Base-by-base conservation (phyloP, 257 asterid genomes). In the Lycium barbarum region DNA sequence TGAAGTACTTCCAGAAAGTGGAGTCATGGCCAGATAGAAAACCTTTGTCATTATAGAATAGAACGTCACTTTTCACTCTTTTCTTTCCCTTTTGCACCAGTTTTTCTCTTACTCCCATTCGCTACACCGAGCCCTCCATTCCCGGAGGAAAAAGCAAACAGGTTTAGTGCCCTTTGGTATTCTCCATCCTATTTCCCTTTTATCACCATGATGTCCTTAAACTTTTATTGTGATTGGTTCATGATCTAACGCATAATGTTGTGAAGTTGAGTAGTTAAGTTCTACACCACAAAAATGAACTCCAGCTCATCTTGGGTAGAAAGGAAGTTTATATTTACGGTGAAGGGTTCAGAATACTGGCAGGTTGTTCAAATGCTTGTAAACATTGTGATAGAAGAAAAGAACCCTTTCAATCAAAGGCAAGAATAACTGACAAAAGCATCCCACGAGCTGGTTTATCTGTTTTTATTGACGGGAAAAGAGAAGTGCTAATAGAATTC, bases 11-110 rank as follows among this genome's bases (percentile, higher is more conserved):
- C 86, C 89, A 84, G 86, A 90, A 93, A 92, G 89, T 95, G 68
- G 98, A 94, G 88, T 90, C 98, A 22, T 95, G 98, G 98, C 98
- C 99, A 38, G 88, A 86, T 85, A 93, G 97, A 90, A 89, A 85
- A 76, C 85, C 88, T 12, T 87, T 95, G 72, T 81, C 94, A 17
- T 83, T 83, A 51, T 74, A 38, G 63, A 51, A 53, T 72, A 72
- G 33, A 26, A 26, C 7, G 26, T 4, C 82, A 14, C n/a, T 26
- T 51, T 76, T 74, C 55, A 7, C 55, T 6, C 43, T 26, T 7
- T 22, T 2, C 7, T 2, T 22, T 13, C 45, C 45, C 47, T 7
- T 20, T 10, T n/a, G 17, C 58, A 10, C 11, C 2, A 4, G 53
- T 47, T 22, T 6, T 73, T 73, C 62, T 51, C 26, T 26, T 78